These are phyloP conservation scores for Barnettozyma pratensis DNA, from an alignment of 805 yeast genomes.

Conservation along the genomic window DNA sequence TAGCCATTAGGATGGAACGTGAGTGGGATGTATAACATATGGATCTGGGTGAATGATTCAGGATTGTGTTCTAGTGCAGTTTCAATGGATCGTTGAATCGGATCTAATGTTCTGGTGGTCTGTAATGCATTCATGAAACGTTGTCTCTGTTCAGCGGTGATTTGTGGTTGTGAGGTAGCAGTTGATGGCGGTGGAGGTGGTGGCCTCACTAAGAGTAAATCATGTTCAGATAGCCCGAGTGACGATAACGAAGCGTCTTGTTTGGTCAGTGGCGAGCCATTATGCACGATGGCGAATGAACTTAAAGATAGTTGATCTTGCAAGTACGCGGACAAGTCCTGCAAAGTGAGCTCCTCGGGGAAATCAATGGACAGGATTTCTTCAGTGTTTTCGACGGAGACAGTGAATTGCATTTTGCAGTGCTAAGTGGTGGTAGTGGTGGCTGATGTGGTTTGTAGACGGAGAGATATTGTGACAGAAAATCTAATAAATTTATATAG, in stretches of 20 bases:
- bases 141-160: neutral
- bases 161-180: neutral
- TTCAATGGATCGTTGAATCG: slow-evolving; percentile 18
- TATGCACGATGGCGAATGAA: slow-evolving; percentile 28
- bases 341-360: slow-evolving; percentile 54
- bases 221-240: slow-evolving; percentile 2
- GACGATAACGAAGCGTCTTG: neutral
- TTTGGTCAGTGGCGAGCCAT: slow-evolving; percentile 4
- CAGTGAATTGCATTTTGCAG: slow-evolving; percentile 12
- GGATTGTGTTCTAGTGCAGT: slow-evolving; percentile 86
- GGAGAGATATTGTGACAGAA: neutral
- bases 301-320: slow-evolving; percentile 30
- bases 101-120: neutral
- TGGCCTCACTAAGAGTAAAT: slow-evolving; percentile 2
- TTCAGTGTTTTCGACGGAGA: slow-evolving; percentile 15
- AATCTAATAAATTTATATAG: no score
- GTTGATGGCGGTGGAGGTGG: neutral
- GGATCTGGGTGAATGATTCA: slow-evolving; percentile 77
- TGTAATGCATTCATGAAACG: neutral
- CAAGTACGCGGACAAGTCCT: slow-evolving; percentile 68
- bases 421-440: neutral
- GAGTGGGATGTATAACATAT: slow-evolving; percentile 67
- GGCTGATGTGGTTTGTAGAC: neutral
- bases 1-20: slow-evolving; percentile 8
- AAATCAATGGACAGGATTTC: slow-evolving; percentile 45